Evolutionary conservation across 208 protist genomes (phyloP).

Genomic region (Wallacemonas sp.): DNA sequence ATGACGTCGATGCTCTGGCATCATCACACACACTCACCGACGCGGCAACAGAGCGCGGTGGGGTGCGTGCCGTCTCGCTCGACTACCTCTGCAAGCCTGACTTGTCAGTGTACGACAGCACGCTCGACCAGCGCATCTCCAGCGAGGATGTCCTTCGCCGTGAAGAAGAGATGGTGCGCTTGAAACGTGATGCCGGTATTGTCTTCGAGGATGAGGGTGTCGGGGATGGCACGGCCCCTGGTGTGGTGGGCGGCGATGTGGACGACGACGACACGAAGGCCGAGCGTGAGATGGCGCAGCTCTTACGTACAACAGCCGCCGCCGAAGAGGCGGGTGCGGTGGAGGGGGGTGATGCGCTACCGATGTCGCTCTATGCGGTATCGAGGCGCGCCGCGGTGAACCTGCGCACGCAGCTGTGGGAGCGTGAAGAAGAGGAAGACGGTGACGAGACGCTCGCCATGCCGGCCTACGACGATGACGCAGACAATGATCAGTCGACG

Average conservation of each 20-base stretch:
- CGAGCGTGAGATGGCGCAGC: neutral
- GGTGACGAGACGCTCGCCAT: slow-evolving; percentile 33
- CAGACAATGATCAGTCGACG: slow-evolving; percentile 16
- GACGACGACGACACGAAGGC: neutral
- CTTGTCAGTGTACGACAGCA: slow-evolving; percentile 67
- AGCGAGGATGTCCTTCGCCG: slow-evolving; percentile 46
- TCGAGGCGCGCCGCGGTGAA: neutral
- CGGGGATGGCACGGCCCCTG: slow-evolving; percentile 9
- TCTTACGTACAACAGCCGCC: slow-evolving; percentile 19
- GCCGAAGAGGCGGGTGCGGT: slow-evolving; percentile 20
- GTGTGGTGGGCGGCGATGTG: slow-evolving; percentile 10
- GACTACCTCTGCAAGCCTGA: slow-evolving; percentile 50
- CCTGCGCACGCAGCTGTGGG: slow-evolving; percentile 18
- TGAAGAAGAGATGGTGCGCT: slow-evolving; percentile 9
- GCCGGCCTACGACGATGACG: slow-evolving; percentile 12
- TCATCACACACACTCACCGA: too few relatives aligned
- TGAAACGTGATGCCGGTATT: slow-evolving; percentile 19
- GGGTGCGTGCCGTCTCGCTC: slow-evolving; percentile 14
- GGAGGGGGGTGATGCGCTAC: neutral
- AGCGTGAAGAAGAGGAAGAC: slow-evolving; percentile 24
- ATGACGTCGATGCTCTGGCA: too few relatives aligned
- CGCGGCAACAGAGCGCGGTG: neutral
- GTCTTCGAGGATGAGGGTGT: slow-evolving; percentile 12
- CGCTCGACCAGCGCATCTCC: slow-evolving; percentile 63
- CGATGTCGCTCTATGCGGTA: neutral